Conservation (phyloP, 257 asterid genomes). For the Fraxinus cuspidata region DNA sequence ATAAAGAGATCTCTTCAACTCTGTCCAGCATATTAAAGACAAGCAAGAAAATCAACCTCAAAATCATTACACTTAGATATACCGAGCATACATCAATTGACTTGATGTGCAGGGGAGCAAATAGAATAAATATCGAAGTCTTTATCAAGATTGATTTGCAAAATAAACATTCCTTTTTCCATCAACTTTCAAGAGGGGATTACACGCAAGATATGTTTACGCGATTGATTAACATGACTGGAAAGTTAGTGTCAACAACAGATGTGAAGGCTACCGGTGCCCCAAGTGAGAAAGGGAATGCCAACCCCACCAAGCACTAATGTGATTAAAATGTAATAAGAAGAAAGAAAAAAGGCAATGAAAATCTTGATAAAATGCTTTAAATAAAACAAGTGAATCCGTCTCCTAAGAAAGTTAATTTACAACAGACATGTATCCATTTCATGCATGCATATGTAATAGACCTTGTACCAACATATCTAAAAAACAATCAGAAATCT, state of each 20-base stretch:
- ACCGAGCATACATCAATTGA: conserved; percentile 10
- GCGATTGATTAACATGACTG: not conserved
- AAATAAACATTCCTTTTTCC: not conserved
- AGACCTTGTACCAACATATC: not conserved
- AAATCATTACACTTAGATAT: conserved; percentile 18
- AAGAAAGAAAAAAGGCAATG: not conserved
- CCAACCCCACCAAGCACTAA: not conserved
- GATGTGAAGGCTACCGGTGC: not conserved
- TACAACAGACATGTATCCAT: not conserved
- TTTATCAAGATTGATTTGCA: conserved; percentile 6
- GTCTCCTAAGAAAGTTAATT: not conserved
- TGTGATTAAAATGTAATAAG: not conserved
- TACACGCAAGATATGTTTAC: not conserved
- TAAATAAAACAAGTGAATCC: not conserved
- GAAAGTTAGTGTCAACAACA: not conserved
- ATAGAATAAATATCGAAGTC: not conserved
- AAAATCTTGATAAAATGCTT: too few relatives aligned
- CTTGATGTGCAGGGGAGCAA: not conserved
- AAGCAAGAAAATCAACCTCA: conserved; percentile 29
- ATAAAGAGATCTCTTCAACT: conserved; percentile 98
- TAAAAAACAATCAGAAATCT: not conserved
- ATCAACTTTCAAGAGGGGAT: not conserved
- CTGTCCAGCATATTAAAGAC: conserved; percentile 54
- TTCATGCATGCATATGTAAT: not conserved
- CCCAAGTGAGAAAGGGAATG: not conserved